phyloP scores from a whole-genome alignment of 2,329 filamentous ascomycete species.

The Epichloe scottii region DNA sequence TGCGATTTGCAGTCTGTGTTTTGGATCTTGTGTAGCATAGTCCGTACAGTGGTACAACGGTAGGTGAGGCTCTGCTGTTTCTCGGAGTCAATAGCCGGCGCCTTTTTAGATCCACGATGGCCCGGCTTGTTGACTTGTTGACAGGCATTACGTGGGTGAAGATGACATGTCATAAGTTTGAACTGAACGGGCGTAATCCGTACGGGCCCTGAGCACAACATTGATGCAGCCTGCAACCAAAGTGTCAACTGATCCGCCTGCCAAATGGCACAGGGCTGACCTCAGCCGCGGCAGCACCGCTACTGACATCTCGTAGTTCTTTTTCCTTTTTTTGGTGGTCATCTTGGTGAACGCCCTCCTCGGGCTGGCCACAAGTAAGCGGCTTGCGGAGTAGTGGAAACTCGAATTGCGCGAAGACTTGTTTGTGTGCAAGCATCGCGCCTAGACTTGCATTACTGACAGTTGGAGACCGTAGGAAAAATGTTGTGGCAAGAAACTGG shows the following conservation, averaged over 20 bases:
- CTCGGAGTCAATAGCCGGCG: background rate
- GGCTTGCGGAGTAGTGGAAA: too few relatives aligned
- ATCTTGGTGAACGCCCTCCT: background rate
- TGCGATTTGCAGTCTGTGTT: background rate
- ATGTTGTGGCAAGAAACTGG: too few relatives aligned
- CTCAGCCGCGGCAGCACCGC: too few relatives aligned
- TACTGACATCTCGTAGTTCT: background rate
- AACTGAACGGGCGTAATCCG: background rate
- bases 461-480: too few relatives aligned
- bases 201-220: background rate
- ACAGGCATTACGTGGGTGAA: background rate
- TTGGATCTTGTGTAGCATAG: background rate
- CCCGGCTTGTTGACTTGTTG: background rate
- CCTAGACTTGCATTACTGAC: too few relatives aligned
- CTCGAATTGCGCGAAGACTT: too few relatives aligned
- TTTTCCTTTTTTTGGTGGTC: background rate
- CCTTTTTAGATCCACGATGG: background rate
- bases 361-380: too few relatives aligned
- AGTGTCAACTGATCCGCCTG: background rate
- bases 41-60: background rate
- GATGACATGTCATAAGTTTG: background rate
- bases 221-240: background rate
- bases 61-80: background rate
- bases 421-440: too few relatives aligned
- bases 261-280: background rate